Percentiles rank a stretch among this genome's conserved stretches.
phyloP scores from a whole-genome alignment of 768 basidiomycete genomes.

The Trametes sanguinea region DNA sequence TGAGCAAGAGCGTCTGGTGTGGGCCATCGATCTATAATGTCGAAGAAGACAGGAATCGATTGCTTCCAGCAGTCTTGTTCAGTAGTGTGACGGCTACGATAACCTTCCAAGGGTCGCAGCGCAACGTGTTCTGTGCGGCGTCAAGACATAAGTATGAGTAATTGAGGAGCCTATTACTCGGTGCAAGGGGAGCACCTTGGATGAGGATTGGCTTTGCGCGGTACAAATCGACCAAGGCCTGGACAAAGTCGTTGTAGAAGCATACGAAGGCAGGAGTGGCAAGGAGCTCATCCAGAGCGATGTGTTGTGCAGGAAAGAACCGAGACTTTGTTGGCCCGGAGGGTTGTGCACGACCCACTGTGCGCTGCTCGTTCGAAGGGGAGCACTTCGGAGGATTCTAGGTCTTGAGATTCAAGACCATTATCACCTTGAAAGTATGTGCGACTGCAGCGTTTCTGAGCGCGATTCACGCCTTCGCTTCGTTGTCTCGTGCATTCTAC shows the following conservation, averaged over 20 bases:
- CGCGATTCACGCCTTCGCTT: too few relatives aligned
- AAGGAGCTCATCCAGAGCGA: neutral
- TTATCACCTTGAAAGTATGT: too few relatives aligned
- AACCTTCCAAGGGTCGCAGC: constrained; percentile 67
- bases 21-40: constrained; percentile 57
- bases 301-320: neutral
- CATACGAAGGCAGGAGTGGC: neutral
- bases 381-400: too few relatives aligned
- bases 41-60: constrained; percentile 67
- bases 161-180: neutral
- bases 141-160: neutral
- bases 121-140: constrained; percentile 48
- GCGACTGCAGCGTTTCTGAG: too few relatives aligned
- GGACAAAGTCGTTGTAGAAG: constrained; percentile 15
- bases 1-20: constrained; percentile 54
- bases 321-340: neutral
- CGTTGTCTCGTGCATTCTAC: too few relatives aligned
- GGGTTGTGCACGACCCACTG: neutral
- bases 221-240: constrained; percentile 14
- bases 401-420: too few relatives aligned
- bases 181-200: constrained; percentile 25
- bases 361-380: too few relatives aligned
- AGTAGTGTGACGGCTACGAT: constrained; percentile 67
- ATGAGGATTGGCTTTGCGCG: constrained; percentile 33
- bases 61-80: constrained; percentile 66